These are phyloP conservation scores for Paecilomyces variotii DNA, from an alignment of 2,329 filamentous ascomycete genomes.

Conservation along the genomic window DNA sequence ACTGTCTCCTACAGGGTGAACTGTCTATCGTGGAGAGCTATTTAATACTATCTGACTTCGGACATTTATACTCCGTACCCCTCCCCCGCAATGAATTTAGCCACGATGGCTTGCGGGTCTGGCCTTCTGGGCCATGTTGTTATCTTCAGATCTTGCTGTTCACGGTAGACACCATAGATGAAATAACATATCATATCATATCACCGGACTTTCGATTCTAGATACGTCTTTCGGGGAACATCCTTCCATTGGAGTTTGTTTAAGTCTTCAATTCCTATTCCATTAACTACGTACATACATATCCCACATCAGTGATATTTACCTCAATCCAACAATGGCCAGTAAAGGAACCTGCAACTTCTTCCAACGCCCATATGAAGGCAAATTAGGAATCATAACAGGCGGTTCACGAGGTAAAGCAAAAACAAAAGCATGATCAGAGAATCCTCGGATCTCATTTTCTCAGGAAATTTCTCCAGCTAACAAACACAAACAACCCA, in stretches of 20 bases:
- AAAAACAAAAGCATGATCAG: background rate
- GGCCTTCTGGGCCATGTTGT: background rate
- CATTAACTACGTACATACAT: too few relatives aligned
- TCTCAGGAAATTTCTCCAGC: too few relatives aligned
- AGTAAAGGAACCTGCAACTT: background rate
- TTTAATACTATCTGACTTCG: background rate
- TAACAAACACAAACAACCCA: conserved; percentile 13
- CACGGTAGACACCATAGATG: background rate
- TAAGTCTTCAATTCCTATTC: background rate
- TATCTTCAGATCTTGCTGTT: background rate
- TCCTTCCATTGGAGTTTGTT: background rate
- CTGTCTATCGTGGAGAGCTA: too few relatives aligned
- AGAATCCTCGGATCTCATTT: too few relatives aligned
- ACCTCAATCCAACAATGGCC: background rate
- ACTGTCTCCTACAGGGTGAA: too few relatives aligned
- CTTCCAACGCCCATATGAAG: background rate
- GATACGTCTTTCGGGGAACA: background rate
- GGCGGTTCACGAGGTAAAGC: background rate
- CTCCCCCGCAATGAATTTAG: background rate
- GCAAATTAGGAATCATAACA: background rate
- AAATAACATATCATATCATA: background rate
- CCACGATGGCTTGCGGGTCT: background rate
- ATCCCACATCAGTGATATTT: too few relatives aligned
- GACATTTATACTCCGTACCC: background rate
- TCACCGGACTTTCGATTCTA: background rate